Percentiles rank a stretch among this genome's conserved stretches.
Conservation (phyloP, 2,329 filamentous ascomycete species). For the Daldinia sp. region DNA sequence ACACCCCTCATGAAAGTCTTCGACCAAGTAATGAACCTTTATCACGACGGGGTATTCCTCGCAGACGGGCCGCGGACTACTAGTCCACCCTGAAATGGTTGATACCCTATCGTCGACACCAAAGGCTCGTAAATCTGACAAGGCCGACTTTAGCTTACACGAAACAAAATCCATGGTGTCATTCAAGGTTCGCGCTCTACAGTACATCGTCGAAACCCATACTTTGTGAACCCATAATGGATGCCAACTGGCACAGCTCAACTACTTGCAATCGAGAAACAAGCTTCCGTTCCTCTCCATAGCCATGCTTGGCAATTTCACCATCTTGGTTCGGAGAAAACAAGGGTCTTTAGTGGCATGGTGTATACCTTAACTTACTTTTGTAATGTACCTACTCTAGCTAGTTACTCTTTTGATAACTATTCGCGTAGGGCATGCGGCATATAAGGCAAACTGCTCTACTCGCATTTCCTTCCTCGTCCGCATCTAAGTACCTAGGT, state of each 20-base stretch:
- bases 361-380: not conserved
- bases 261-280: conserved; percentile 2
- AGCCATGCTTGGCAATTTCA: conserved; percentile 12
- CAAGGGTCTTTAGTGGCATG: conserved; percentile 24
- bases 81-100: too few species aligned
- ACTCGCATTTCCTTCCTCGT: too few species aligned
- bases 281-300: conserved; percentile 14
- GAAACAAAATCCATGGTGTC: not conserved
- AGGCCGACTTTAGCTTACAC: conserved; percentile 4
- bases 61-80: too few species aligned
- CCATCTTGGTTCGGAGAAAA: conserved; percentile 12
- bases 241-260: not conserved
- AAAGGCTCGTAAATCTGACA: not conserved
- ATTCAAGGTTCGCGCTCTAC: not conserved
- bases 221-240: not conserved
- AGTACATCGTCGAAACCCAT: not conserved
- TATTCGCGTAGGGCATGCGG: too few species aligned
- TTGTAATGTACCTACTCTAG: too few species aligned
- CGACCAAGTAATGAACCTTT: not conserved
- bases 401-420: not conserved
- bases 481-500: too few species aligned
- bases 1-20: not conserved
- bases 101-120: not conserved
- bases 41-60: not conserved
- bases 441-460: too few species aligned